These are phyloP conservation scores for Panaeolus papilionaceus DNA, from an alignment of 768 basidiomycete genomes.

Conservation along the genomic window DNA sequence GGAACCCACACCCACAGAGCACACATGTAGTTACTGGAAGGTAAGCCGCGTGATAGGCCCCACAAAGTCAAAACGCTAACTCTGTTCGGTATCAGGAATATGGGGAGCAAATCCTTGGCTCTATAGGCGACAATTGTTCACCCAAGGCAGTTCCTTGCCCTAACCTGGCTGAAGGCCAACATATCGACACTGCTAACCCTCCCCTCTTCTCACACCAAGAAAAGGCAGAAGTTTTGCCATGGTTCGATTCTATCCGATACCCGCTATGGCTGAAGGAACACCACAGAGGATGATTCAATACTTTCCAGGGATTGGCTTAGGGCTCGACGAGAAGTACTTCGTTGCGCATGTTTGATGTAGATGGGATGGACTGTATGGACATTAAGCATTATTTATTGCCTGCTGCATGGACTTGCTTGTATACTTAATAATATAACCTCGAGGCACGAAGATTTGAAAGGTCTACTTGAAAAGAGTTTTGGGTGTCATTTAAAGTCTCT, in stretches of 20 bases:
- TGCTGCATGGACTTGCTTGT: background rate
- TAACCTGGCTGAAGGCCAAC: background rate
- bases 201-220: constrained; percentile 3
- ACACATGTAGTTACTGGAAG: constrained; percentile 11
- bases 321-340: background rate
- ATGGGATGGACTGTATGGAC: background rate
- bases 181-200: background rate
- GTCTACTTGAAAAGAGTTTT: too few species aligned
- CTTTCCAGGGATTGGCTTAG: background rate
- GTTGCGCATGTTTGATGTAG: background rate
- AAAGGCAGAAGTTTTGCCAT: constrained; percentile 1
- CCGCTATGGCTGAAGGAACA: constrained; percentile 1
- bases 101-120: constrained; percentile 1
- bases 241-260: background rate
- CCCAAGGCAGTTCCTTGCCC: background rate
- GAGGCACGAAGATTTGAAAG: background rate
- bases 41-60: background rate
- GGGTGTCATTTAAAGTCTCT: too few species aligned
- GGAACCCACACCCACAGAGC: background rate
- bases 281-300: background rate
- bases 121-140: background rate
- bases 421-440: background rate
- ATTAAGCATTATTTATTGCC: background rate
- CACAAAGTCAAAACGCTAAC: background rate
- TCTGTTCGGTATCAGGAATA: background rate